phyloP scores from a whole-genome alignment of 1,284 basidiomycete species.

The Abortiporus biennis region DNA sequence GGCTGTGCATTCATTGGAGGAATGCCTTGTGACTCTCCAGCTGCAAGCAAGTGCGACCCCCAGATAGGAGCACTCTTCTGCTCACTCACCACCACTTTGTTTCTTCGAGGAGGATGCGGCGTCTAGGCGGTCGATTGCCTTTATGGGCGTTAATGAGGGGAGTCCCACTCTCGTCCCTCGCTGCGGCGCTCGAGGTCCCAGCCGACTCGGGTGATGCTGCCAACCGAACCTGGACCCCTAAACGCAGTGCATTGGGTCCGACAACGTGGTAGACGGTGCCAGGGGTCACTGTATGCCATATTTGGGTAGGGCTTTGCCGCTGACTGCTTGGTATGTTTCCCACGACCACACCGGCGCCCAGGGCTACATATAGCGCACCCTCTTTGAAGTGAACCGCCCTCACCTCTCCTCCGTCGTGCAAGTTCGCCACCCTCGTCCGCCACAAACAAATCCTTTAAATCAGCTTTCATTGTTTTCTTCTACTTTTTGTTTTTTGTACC shows the following conservation, averaged over 20 bases:
- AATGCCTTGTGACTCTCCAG: not conserved
- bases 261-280: slow-evolving; percentile 5
- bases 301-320: slow-evolving; percentile 8
- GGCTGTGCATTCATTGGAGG: slow-evolving; percentile 2
- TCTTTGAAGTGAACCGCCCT: slow-evolving; percentile 10
- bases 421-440: slow-evolving; percentile 19
- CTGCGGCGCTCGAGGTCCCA: too few species aligned
- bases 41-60: too few species aligned
- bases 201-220: slow-evolving; percentile 6
- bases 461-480: not conserved
- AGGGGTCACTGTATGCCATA: slow-evolving; percentile 10
- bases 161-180: too few species aligned
- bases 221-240: slow-evolving; percentile 3
- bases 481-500: slow-evolving; percentile 11
- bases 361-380: slow-evolving; percentile 26
- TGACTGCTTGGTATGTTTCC: slow-evolving; percentile 12
- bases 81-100: too few species aligned
- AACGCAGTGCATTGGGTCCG: slow-evolving; percentile 1
- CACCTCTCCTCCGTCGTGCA: slow-evolving; percentile 14
- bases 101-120: too few species aligned
- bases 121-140: too few species aligned
- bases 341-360: slow-evolving; percentile 25
- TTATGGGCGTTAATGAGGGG: too few species aligned
- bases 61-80: too few species aligned
- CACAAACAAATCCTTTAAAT: slow-evolving; percentile 11